These are phyloP conservation scores for Phytopythium kandeliae DNA, from an alignment of 352 stramenopile genomes.

Conservation along the genomic window DNA sequence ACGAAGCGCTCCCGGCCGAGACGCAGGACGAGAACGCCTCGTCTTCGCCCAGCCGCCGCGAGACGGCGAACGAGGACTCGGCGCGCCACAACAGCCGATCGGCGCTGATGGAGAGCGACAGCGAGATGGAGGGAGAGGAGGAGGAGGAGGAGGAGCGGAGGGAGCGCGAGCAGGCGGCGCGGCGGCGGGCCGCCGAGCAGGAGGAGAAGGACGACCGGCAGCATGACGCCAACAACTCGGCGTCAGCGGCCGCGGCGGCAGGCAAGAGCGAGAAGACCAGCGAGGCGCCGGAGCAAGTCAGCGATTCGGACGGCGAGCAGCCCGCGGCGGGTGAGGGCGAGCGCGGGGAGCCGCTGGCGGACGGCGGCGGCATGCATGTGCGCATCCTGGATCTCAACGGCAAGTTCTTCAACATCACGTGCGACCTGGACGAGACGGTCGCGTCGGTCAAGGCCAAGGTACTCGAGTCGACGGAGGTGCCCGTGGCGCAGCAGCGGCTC, in stretches of 20 bases:
- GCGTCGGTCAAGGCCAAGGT: slow-evolving; percentile 64
- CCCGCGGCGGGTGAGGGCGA: neutral
- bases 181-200: slow-evolving; percentile 12
- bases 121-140: slow-evolving; percentile 14
- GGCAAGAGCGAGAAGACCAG: slow-evolving; percentile 9
- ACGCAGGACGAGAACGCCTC: slow-evolving; percentile 21
- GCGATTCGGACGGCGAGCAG: slow-evolving; percentile 7
- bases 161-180: slow-evolving; percentile 10
- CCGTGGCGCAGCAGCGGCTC: slow-evolving; percentile 71
- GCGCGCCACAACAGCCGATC: slow-evolving; percentile 11
- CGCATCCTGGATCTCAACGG: slow-evolving; percentile 82
- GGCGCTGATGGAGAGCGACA: slow-evolving; percentile 26
- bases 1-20: slow-evolving; percentile 43
- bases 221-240: slow-evolving; percentile 10
- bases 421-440: slow-evolving; percentile 61
- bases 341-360: slow-evolving; percentile 13
- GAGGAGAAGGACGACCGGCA: slow-evolving; percentile 8
- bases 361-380: slow-evolving; percentile 46
- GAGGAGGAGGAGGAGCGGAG: slow-evolving; percentile 13
- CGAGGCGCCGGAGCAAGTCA: slow-evolving; percentile 4
- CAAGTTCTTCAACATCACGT: slow-evolving; percentile 79
- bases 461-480: slow-evolving; percentile 64
- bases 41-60: no score
- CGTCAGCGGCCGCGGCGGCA: slow-evolving; percentile 4
- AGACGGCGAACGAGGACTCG: neutral